Percentiles rank a stretch among this genome's conserved stretches.
Conservation (phyloP, 2,329 filamentous ascomycete species). For the Plenodomus tracheiphilus region DNA sequence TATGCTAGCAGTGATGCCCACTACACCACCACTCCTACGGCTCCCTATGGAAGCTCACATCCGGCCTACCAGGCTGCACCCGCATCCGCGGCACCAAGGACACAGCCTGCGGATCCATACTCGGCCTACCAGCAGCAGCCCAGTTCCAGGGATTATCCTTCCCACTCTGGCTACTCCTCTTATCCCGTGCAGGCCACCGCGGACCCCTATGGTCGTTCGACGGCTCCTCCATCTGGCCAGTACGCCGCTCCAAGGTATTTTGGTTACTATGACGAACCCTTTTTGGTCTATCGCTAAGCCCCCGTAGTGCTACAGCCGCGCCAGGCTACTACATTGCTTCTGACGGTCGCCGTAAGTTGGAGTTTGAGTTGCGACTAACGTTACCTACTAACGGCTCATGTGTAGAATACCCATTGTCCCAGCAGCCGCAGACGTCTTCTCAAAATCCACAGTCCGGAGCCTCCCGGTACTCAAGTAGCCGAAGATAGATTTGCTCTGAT, state of each 20-base stretch:
- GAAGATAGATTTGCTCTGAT: conserved; percentile 32
- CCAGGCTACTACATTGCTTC: conserved; percentile 45
- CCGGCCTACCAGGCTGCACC: conserved; percentile 29
- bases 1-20: conserved; percentile 33
- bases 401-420: conserved; percentile 39
- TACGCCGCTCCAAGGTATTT: conserved; percentile 47
- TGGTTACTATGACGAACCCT: conserved; percentile 43
- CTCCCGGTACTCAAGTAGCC: conserved; percentile 18
- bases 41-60: conserved; percentile 31
- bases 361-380: conserved; percentile 1
- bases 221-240: conserved; percentile 23
- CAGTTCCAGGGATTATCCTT: conserved; percentile 25
- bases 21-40: conserved; percentile 38
- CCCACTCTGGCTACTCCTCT: conserved; percentile 26
- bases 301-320: conserved; percentile 34
- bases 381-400: conserved; percentile 19
- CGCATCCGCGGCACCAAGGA: conserved; percentile 32
- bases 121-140: conserved; percentile 32
- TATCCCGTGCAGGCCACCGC: conserved; percentile 32
- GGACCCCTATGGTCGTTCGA: conserved; percentile 32
- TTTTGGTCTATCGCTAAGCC: conserved; percentile 48
- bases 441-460: conserved; percentile 26
- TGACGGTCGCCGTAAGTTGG: conserved; percentile 44
- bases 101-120: conserved; percentile 38
- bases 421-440: conserved; percentile 29